Percentiles rank a stretch among this genome's conserved stretches.
Evolutionary conservation across 768 basidiomycete genomes (phyloP).

Genomic region (Lactarius hatsudake): DNA sequence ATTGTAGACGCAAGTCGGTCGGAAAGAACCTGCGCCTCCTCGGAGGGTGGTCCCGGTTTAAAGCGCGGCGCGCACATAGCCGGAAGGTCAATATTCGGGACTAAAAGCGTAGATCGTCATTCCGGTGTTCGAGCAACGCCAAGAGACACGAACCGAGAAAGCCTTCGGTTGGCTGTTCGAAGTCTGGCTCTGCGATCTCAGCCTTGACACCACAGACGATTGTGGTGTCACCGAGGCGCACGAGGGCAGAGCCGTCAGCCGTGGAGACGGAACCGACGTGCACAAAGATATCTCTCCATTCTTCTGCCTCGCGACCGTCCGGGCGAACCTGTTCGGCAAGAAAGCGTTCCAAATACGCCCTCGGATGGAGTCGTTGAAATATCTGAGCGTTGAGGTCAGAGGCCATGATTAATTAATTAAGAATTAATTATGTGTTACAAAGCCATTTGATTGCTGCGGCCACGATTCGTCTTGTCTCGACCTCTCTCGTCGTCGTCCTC

Average conservation of each 20-base stretch:
- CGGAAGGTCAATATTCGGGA: conserved; percentile 93
- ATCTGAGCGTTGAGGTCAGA: conserved; percentile 37
- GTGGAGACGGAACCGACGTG: conserved; percentile 92
- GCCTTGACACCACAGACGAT: conserved; percentile 95
- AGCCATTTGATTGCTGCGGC: neutral
- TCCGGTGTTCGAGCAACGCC: neutral
- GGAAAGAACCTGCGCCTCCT: conserved; percentile 91
- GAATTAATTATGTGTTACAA: neutral
- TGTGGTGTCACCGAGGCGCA: conserved; percentile 89
- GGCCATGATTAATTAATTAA: neutral
- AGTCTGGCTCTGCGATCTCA: conserved; percentile 87
- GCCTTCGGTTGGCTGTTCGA: conserved; percentile 70
- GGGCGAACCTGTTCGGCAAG: conserved; percentile 74
- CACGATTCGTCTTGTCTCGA: neutral
- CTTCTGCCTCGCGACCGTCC: conserved; percentile 69
- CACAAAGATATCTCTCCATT: conserved; percentile 72
- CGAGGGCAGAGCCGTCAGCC: conserved; percentile 89
- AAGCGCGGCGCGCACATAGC: conserved; percentile 91
- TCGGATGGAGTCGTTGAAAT: conserved; percentile 89
- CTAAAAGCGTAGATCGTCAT: conserved; percentile 38
- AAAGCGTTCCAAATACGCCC: conserved; percentile 84
- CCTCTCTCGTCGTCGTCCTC: neutral
- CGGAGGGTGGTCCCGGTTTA: conserved; percentile 91
- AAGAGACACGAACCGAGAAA: conserved; percentile 64
- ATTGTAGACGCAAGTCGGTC: conserved; percentile 70